These are phyloP conservation scores for Dillenia suffruticosa DNA, from an alignment of 164 flowering plant species.

Conservation along the genomic window DNA sequence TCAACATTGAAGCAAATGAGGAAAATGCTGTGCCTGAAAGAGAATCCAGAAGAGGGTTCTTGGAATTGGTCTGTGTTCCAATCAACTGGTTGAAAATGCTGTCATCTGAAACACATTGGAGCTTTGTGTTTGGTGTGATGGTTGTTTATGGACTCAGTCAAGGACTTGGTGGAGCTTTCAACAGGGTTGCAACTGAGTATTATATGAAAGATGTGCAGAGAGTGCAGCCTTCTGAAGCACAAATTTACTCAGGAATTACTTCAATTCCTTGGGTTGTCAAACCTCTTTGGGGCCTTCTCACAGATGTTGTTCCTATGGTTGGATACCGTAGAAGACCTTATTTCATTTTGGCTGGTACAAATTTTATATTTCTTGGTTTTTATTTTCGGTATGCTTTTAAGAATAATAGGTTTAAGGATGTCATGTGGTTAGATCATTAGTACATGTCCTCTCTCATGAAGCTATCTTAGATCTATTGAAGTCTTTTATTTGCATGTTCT, in stretches of 20 bases:
- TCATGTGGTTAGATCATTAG: too few species aligned
- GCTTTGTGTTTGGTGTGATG: constrained; percentile 68
- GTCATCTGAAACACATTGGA: constrained; percentile 74
- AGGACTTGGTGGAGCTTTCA: constrained; percentile 75
- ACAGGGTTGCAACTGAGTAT: constrained; percentile 62
- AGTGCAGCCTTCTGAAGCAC: constrained; percentile 90
- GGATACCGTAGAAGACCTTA: constrained; percentile 30
- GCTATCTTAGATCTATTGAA: too few species aligned
- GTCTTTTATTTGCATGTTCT: too few species aligned
- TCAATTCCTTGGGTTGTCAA: constrained; percentile 87
- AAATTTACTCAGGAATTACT: constrained; percentile 65
- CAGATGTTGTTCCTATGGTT: constrained; percentile 74
- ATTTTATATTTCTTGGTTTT: too few species aligned
- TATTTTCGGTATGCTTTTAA: too few species aligned
- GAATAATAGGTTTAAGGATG: too few species aligned
- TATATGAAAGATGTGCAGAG: constrained; percentile 93
- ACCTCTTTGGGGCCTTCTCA: constrained; percentile 95
- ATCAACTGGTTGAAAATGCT: constrained; percentile 69
- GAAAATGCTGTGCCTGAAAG: constrained; percentile 18
- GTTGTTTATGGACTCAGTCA: constrained; percentile 79
- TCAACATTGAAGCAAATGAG: constrained; percentile 17
- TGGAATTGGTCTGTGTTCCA: constrained; percentile 27
- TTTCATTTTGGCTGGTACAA: constrained; percentile 26
- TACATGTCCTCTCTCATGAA: too few species aligned
- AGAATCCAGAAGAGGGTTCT: constrained; percentile 17